Evolutionary conservation across 768 basidiomycete genomes (phyloP).

Genomic region (Pleurotus platypus): DNA sequence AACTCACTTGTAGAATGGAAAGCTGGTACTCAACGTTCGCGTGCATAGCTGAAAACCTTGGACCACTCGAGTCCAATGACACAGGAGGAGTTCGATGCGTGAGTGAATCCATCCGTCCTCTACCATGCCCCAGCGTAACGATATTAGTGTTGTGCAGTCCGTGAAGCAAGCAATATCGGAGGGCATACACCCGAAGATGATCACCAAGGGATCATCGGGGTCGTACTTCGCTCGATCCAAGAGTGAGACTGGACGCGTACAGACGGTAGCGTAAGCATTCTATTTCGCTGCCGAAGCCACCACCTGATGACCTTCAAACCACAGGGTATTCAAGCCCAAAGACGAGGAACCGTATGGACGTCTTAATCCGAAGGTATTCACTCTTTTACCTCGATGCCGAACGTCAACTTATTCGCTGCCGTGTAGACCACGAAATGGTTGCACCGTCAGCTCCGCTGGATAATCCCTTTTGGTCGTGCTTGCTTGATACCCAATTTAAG

Average conservation of each 20-base stretch:
- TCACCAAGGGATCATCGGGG: constrained; percentile 83
- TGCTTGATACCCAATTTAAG: constrained; percentile 90
- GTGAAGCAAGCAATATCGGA: constrained; percentile 68
- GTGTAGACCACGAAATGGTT: constrained; percentile 83
- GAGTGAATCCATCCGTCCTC: constrained; percentile 24
- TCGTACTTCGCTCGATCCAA: constrained; percentile 90
- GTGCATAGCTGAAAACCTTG: constrained; percentile 63
- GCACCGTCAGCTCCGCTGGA: constrained; percentile 84
- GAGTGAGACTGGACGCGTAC: constrained; percentile 60
- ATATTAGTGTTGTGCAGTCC: constrained; percentile 53
- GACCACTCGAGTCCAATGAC: constrained; percentile 80
- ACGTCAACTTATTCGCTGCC: not conserved
- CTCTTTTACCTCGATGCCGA: not conserved
- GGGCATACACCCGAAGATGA: constrained; percentile 89
- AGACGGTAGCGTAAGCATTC: constrained; percentile 71
- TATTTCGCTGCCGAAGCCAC: not conserved
- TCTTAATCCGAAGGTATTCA: constrained; percentile 75
- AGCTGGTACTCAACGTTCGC: not conserved
- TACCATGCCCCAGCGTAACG: not conserved
- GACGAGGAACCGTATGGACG: constrained; percentile 88
- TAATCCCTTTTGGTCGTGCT: constrained; percentile 86
- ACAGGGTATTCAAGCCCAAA: constrained; percentile 88
- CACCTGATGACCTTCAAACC: not conserved
- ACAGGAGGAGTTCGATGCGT: constrained; percentile 69
- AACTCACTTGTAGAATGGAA: not conserved